These are phyloP conservation scores for Candida wancherniae DNA, from an alignment of 805 yeast species.

Conservation along the genomic window DNA sequence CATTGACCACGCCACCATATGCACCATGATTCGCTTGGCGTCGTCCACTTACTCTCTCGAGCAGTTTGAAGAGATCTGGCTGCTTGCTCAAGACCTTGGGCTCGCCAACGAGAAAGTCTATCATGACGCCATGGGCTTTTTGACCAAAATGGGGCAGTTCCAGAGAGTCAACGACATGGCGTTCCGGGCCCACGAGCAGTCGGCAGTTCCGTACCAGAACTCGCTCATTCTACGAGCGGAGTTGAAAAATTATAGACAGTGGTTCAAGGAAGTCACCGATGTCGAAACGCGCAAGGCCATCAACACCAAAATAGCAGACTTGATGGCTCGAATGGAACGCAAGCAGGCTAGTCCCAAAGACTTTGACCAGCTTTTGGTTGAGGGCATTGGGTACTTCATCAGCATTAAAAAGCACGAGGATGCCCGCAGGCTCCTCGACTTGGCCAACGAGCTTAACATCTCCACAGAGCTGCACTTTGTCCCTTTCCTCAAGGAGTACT, in stretches of 20 bases:
- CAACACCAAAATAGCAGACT: constrained; percentile 8
- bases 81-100: constrained; percentile 16
- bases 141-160: constrained; percentile 26
- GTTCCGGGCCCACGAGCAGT: constrained; percentile 26
- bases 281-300: constrained; percentile 8
- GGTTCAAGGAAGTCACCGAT: constrained; percentile 20
- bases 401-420: constrained; percentile 11
- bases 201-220: constrained; percentile 27
- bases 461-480: constrained; percentile 24
- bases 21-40: constrained; percentile 19
- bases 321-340: constrained; percentile 12
- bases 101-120: constrained; percentile 24
- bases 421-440: constrained; percentile 21
- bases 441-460: constrained; percentile 13
- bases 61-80: constrained; percentile 17
- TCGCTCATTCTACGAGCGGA: constrained; percentile 25
- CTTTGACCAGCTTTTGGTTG: constrained; percentile 18
- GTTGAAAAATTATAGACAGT: constrained; percentile 25
- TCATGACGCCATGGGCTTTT: constrained; percentile 24
- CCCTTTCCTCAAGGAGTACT: constrained; percentile 26
- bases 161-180: constrained; percentile 30
- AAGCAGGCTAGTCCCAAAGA: constrained; percentile 7
- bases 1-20: constrained; percentile 16
- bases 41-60: constrained; percentile 18
- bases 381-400: constrained; percentile 24